Evolutionary conservation across 306 rosid genomes (phyloP).

Genomic region (Dryas drummondii): DNA sequence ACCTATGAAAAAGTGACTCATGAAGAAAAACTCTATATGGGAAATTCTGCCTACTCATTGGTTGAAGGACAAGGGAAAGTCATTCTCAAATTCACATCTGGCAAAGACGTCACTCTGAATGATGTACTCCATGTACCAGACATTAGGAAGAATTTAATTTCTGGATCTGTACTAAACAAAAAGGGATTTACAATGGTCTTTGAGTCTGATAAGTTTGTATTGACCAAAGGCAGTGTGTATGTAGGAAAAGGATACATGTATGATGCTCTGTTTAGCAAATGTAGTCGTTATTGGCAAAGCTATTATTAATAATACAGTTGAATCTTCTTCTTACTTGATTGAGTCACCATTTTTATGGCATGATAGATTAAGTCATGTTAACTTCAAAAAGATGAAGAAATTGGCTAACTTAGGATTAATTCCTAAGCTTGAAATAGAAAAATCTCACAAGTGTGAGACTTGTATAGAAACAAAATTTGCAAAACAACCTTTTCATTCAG

Average conservation of each 20-base stretch:
- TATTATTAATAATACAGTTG: neutral
- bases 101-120: neutral
- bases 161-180: neutral
- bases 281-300: neutral
- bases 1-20: neutral
- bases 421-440: neutral
- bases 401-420: no score
- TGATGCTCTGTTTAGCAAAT: neutral
- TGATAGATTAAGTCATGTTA: no score
- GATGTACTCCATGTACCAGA: neutral
- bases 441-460: no score
- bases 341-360: no score
- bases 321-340: neutral
- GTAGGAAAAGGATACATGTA: neutral
- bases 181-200: neutral
- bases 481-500: neutral
- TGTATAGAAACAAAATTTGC: neutral
- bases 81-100: neutral
- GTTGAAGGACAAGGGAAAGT: neutral
- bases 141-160: neutral
- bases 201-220: slow-evolving; percentile 1
- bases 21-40: neutral
- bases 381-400: no score
- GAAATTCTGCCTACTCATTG: neutral
- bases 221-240: neutral